Evolutionary conservation across 495 filamentous ascomycete genomes (phyloP), one percentile per base, ranked within the genome.

Genomic region (Antarctomyces pellizariae): DNA sequence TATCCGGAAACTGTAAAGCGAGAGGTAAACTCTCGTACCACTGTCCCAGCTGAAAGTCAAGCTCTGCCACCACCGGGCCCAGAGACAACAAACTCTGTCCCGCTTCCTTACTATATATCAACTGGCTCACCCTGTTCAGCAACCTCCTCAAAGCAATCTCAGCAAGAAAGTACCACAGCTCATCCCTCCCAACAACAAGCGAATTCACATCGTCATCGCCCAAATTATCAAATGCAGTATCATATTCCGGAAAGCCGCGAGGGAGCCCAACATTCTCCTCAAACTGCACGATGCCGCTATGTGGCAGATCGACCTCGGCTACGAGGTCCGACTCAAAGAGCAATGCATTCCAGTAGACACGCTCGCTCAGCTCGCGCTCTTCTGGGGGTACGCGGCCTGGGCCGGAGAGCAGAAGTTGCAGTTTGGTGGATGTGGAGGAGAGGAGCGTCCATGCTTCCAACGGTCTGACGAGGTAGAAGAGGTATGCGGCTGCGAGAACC

Each of bases 341-440:
- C 3, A 83, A 52, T 3, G 75, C 56, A 34, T 84, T 84, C 76
- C 76, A 84, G 50, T 76, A 82, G 3, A 84, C 69, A 22, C 75
- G 53, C 34, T 79, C 70, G 24, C 63, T 65, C 21, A 82, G 43
- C 46, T 80, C 75, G 31, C 67, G 59, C 42, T 71, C 64, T 24
- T 67, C 63, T 7, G 61, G 44, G 1, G 76, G 71, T 2, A 82
- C 58, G 25, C 71, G 59, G 26, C 62, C 71, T 8, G 72, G 65
- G 6, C 66, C 65, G 44, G 68, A 72, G 20, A 82, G 56, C 15
- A 84, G 53, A 10, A 82, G 50, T 47, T 84, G 76, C 14, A 82
- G 49, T 37, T 82, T 84, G 41, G 73, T 73, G 51, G 71, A 79
- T 6, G 72, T 74, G 33, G 64, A 75, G 43, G 67, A 73, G 2